These are phyloP conservation scores for Taxawa tesnikishii DNA, from an alignment of 2,329 filamentous ascomycete species.

Conservation along the genomic window DNA sequence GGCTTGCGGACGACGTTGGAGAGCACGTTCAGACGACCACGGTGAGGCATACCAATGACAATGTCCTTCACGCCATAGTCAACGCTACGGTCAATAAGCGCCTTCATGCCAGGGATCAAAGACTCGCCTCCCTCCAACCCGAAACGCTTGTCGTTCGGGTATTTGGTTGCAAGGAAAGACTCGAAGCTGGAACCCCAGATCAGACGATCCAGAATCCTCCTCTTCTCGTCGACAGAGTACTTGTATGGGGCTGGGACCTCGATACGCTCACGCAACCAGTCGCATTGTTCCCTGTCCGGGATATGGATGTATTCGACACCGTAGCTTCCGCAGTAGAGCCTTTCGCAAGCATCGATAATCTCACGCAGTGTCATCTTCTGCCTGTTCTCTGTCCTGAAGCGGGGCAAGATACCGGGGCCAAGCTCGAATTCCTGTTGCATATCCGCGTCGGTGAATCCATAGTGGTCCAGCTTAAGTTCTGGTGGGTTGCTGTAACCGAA, in stretches of 20 bases:
- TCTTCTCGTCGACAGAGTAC: constrained; percentile 97
- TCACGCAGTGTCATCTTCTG: constrained; percentile 96
- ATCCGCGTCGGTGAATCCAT: constrained; percentile 90
- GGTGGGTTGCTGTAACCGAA: constrained; percentile 82
- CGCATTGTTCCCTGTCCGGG: constrained; percentile 90
- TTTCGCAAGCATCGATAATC: constrained; percentile 86
- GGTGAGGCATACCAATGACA: constrained; percentile 98
- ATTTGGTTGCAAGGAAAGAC: constrained; percentile 88
- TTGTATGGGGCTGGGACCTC: constrained; percentile 93
- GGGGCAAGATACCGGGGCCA: constrained; percentile 86
- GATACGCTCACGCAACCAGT: constrained; percentile 91
- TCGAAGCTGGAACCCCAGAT: constrained; percentile 99
- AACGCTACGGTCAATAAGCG: constrained; percentile 92
- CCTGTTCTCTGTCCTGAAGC: constrained; percentile 77
- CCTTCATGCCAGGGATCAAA: constrained; percentile 97
- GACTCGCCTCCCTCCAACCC: constrained; percentile 96
- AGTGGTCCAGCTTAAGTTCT: constrained; percentile 86
- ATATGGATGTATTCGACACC: constrained; percentile 99
- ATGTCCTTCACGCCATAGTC: constrained; percentile 99
- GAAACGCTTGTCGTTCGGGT: constrained; percentile 99
- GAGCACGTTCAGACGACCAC: constrained; percentile 93
- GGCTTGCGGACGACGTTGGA: constrained; percentile 98
- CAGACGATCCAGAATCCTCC: constrained; percentile 87
- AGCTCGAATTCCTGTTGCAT: constrained; percentile 84
- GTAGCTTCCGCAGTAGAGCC: constrained; percentile 94